A percentile compares a stretch with the other conserved stretches of the same genome.
Evolutionary conservation across 257 asterid species (phyloP).

Genomic region (Datura wrightii): DNA sequence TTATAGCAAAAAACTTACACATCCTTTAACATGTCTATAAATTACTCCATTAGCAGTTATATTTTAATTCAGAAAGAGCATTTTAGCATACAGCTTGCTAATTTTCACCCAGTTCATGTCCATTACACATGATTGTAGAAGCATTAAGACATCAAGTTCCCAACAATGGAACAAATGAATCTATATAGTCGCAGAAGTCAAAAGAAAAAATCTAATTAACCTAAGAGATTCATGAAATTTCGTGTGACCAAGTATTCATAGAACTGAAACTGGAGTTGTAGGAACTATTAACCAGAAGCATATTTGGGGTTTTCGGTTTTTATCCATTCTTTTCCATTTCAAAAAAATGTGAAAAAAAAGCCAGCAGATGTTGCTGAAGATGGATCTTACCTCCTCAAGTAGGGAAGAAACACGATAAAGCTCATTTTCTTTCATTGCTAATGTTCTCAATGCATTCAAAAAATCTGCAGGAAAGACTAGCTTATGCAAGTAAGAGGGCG

Average conservation of each 20-base stretch:
- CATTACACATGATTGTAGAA: not conserved
- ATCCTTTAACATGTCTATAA: not conserved
- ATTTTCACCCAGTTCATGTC: not conserved
- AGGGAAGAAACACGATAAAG: slow-evolving; percentile 70
- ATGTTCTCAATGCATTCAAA: slow-evolving; percentile 80
- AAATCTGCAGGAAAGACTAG: slow-evolving; percentile 88
- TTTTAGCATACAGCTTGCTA: not conserved
- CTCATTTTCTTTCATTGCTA: slow-evolving; percentile 80
- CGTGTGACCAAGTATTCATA: not conserved
- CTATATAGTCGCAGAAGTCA: not conserved
- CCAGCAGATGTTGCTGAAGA: not conserved
- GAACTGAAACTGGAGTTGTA: not conserved
- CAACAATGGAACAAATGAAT: not conserved
- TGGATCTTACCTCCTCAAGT: slow-evolving; percentile 74
- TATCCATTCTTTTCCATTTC: not conserved
- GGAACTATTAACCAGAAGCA: not conserved
- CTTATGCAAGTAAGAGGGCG: slow-evolving; percentile 64
- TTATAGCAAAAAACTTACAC: not conserved
- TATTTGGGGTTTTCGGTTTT: not conserved
- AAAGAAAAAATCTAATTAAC: not conserved
- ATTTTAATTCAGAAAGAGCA: not conserved
- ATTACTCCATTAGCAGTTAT: not conserved
- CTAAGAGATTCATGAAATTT: not conserved
- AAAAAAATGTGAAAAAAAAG: not conserved
- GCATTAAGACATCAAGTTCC: not conserved